Evolutionary conservation across 1,284 basidiomycete genomes (phyloP).

Genomic region (Ceratobasidium theobromae): DNA sequence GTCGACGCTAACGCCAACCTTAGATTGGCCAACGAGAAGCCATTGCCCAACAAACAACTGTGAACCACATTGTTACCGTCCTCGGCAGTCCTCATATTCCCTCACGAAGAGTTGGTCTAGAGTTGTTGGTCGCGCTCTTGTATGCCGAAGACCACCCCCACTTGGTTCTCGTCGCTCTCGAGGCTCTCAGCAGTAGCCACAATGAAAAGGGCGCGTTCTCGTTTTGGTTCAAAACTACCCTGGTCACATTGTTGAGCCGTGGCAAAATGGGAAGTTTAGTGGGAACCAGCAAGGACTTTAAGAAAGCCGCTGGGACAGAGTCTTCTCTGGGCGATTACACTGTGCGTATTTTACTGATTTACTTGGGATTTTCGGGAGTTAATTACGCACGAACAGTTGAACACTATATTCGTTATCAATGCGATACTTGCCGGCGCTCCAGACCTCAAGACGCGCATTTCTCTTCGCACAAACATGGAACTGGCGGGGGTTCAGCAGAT

Average conservation of each 20-base stretch:
- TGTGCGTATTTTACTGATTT: slow-evolving; percentile 52
- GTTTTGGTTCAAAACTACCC: slow-evolving; percentile 68
- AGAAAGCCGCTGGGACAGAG: slow-evolving; percentile 63
- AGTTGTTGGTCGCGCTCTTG: slow-evolving; percentile 69
- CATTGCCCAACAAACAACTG: slow-evolving; percentile 72
- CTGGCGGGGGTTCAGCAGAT: slow-evolving; percentile 78
- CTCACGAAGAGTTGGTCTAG: slow-evolving; percentile 79
- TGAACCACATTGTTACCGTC: slow-evolving; percentile 81
- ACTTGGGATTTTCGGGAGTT: slow-evolving; percentile 40
- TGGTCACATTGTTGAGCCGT: slow-evolving; percentile 75
- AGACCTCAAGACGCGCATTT: slow-evolving; percentile 80
- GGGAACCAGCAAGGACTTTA: slow-evolving; percentile 89
- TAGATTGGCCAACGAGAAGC: slow-evolving; percentile 79
- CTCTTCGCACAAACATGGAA: slow-evolving; percentile 88
- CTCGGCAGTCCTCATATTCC: slow-evolving; percentile 82
- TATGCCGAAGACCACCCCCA: slow-evolving; percentile 53
- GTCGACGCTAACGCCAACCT: slow-evolving; percentile 33
- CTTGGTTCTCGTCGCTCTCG: slow-evolving; percentile 61
- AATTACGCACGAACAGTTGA: slow-evolving; percentile 48
- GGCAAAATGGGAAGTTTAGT: slow-evolving; percentile 96
- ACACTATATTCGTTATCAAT: slow-evolving; percentile 72
- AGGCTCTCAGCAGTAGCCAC: slow-evolving; percentile 42
- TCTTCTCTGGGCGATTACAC: slow-evolving; percentile 79
- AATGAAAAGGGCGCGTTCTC: slow-evolving; percentile 20
- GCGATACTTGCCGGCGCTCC: slow-evolving; percentile 63